Evolutionary conservation across 345 rosid genomes (phyloP).

Genomic region (Murraya koenigii): DNA sequence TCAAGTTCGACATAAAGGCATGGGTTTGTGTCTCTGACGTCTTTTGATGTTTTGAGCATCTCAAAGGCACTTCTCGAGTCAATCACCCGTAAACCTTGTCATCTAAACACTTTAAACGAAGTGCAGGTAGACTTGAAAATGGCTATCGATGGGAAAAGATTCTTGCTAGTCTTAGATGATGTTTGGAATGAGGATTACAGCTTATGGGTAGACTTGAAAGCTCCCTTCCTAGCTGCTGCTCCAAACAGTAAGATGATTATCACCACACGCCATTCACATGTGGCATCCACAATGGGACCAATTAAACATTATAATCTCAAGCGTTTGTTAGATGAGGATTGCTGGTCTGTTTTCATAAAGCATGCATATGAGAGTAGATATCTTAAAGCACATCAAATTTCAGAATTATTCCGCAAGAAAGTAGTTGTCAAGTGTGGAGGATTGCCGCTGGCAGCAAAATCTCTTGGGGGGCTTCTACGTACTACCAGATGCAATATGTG

Average conservation of each 20-base stretch:
- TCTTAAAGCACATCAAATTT: background rate
- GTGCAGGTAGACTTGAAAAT: background rate
- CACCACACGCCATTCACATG: background rate
- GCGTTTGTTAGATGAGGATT: background rate
- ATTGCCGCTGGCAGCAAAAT: background rate
- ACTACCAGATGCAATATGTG: background rate
- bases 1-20: background rate
- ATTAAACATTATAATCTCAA: background rate
- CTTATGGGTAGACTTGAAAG: background rate
- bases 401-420: background rate
- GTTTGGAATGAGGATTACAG: background rate
- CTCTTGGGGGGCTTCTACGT: background rate
- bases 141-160: background rate
- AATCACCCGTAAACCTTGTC: background rate
- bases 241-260: background rate
- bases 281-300: background rate
- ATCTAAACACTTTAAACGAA: background rate
- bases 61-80: background rate
- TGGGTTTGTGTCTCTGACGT: background rate
- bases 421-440: background rate
- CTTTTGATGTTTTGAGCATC: conserved; percentile 2
- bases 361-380: background rate
- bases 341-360: background rate
- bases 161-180: conserved; percentile 2
- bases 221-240: background rate